Conservation (phyloP, 345 rosid genomes). For the Eucalyptus pumila region DNA sequence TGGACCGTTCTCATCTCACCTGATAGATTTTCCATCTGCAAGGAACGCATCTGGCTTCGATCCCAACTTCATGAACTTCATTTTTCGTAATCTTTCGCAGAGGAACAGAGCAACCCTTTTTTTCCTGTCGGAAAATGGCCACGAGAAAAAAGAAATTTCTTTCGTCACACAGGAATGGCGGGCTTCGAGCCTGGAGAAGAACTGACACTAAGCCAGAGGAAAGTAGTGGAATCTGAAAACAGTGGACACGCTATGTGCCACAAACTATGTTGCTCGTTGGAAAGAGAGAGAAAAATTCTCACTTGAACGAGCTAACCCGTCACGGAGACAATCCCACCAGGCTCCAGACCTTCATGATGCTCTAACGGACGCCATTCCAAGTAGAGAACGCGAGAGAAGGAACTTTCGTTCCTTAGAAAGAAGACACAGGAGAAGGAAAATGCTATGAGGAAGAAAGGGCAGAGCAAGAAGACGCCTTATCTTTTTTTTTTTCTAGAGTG, state of each 20-base stretch:
- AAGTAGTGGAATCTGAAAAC: neutral
- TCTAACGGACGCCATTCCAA: neutral
- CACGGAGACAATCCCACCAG: neutral
- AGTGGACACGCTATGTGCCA: neutral
- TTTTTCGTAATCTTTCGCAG: neutral
- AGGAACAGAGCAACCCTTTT: neutral
- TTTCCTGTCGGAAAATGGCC: neutral
- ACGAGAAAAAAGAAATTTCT: neutral
- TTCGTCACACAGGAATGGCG: neutral
- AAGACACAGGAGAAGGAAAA: neutral
- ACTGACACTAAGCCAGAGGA: neutral
- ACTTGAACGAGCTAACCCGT: neutral
- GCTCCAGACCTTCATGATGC: neutral
- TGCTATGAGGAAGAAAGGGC: neutral
- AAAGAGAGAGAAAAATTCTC: neutral
- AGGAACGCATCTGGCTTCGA: conserved; percentile 85
- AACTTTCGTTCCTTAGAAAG: neutral
- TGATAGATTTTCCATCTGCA: conserved; percentile 57
- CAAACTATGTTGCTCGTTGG: neutral
- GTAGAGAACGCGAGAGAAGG: neutral
- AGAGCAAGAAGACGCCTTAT: neutral
- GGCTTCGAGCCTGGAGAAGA: neutral
- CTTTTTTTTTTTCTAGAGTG: neutral
- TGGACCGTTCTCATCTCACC: conserved; percentile 19
- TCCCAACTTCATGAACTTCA: conserved; percentile 97